phyloP scores from a whole-genome alignment of 169 alveolate species.

The Condylostoma magnum region DNA sequence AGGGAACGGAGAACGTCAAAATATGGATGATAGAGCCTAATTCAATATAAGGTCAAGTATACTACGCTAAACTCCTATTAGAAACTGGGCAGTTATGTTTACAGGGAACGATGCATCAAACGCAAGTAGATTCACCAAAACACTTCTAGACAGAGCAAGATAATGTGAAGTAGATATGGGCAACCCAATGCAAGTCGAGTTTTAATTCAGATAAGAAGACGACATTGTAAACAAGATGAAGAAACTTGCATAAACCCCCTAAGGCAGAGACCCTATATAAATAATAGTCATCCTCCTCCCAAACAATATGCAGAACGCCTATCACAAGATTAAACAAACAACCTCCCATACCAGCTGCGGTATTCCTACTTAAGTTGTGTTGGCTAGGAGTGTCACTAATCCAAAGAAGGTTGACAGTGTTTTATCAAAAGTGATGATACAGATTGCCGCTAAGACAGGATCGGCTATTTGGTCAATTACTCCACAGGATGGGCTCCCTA shows the following conservation, averaged over 20 bases:
- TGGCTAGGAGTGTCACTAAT: not conserved
- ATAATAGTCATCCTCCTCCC: not conserved
- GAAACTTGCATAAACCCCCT: not conserved
- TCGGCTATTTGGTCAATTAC: slow-evolving; percentile 32
- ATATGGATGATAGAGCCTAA: slow-evolving; percentile 30
- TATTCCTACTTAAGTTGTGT: slow-evolving; percentile 31
- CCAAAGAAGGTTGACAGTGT: slow-evolving; percentile 19
- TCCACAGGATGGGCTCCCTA: slow-evolving; percentile 23
- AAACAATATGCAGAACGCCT: not conserved
- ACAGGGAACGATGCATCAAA: slow-evolving; percentile 17
- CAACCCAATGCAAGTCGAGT: slow-evolving; percentile 20
- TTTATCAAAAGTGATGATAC: not conserved
- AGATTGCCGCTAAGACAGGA: slow-evolving; percentile 42
- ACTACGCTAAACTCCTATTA: slow-evolving; percentile 15
- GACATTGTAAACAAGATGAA: not conserved
- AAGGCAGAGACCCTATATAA: not conserved
- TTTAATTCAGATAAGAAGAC: not conserved
- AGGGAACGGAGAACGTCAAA: not conserved
- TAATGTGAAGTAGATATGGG: slow-evolving; percentile 22
- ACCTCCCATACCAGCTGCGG: not conserved
- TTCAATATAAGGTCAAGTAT: slow-evolving; percentile 29
- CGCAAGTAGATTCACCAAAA: slow-evolving; percentile 24
- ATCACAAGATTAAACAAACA: not conserved
- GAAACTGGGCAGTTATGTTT: slow-evolving; percentile 39
- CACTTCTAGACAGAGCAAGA: slow-evolving; percentile 17